Percentiles rank a stretch among this genome's conserved stretches.
phyloP scores from a whole-genome alignment of 768 basidiomycete genomes.

The Phanerodontia chrysosporium region DNA sequence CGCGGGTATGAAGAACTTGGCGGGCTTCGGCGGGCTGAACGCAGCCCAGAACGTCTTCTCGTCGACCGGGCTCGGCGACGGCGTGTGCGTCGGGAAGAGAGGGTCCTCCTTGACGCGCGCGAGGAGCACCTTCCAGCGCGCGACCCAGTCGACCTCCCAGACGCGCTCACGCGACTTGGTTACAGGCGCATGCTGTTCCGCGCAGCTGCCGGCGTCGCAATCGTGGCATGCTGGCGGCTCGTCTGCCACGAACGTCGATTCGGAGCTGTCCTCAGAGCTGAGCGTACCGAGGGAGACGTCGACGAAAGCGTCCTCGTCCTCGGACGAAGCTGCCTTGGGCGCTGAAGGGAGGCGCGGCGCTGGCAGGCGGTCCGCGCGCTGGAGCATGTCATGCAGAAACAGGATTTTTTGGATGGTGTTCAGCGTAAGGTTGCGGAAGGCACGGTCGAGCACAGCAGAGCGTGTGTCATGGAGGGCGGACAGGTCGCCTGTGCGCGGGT shows the following conservation, averaged over 20 bases:
- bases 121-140: conserved; percentile 10
- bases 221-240: neutral
- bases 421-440: conserved; percentile 49
- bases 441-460: conserved; percentile 52
- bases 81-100: neutral
- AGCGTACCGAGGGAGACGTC: conserved; percentile 3
- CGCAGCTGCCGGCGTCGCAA: neutral
- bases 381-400: conserved; percentile 58
- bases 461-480: conserved; percentile 54
- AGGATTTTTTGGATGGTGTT: conserved; percentile 67
- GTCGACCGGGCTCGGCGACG: conserved; percentile 3
- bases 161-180: neutral
- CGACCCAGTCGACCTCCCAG: conserved; percentile 12
- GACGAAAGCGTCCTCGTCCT: conserved; percentile 1
- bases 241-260: neutral
- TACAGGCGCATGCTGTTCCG: neutral
- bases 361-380: conserved; percentile 16
- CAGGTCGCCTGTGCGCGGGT: conserved; percentile 66
- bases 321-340: neutral
- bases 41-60: conserved; percentile 5
- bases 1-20: conserved; percentile 14
- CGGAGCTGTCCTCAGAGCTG: neutral
- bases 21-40: neutral
- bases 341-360: neutral
- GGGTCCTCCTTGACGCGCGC: neutral